phyloP scores from a whole-genome alignment of 352 stramenopile genomes.

The Aphanomyces invadans region DNA sequence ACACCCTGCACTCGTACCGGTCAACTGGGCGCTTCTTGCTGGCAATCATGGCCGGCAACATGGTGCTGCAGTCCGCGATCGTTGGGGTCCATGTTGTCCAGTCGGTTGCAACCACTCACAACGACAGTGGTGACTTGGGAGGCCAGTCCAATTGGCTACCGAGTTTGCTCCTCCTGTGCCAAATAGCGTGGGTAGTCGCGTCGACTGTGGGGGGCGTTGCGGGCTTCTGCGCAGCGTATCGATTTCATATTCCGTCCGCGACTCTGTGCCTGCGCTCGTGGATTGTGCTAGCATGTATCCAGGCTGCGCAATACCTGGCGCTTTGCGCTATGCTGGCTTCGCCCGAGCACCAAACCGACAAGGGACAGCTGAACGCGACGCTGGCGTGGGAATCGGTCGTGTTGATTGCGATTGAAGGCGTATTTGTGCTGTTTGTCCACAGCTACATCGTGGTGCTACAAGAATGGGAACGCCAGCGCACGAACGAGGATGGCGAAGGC shows the following conservation, averaged over 20 bases:
- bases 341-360: not conserved
- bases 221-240: not conserved
- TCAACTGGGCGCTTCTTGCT: not conserved
- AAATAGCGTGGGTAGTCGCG: conserved; percentile 10
- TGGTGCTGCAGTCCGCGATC: conserved; percentile 14
- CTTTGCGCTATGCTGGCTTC: not conserved
- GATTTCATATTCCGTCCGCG: not conserved
- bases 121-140: not conserved
- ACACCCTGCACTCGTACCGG: conserved; percentile 3
- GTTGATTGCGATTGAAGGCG: not conserved
- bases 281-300: conserved; percentile 8
- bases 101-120: not conserved
- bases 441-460: conserved; percentile 14
- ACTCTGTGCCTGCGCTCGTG: conserved; percentile 4
- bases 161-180: not conserved
- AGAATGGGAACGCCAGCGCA: not conserved
- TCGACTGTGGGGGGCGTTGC: conserved; percentile 6
- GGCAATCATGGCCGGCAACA: conserved; percentile 9
- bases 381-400: not conserved
- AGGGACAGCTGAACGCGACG: not conserved
- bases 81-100: conserved; percentile 2
- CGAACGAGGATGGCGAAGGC: not conserved
- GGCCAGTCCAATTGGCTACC: not conserved
- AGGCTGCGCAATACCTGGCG: conserved; percentile 6
- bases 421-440: conserved; percentile 6